A percentile compares a stretch with the other conserved stretches of the same genome.
Evolutionary conservation across 108 stramenopile genomes (phyloP).

Genomic region (Fistulifera solaris): DNA sequence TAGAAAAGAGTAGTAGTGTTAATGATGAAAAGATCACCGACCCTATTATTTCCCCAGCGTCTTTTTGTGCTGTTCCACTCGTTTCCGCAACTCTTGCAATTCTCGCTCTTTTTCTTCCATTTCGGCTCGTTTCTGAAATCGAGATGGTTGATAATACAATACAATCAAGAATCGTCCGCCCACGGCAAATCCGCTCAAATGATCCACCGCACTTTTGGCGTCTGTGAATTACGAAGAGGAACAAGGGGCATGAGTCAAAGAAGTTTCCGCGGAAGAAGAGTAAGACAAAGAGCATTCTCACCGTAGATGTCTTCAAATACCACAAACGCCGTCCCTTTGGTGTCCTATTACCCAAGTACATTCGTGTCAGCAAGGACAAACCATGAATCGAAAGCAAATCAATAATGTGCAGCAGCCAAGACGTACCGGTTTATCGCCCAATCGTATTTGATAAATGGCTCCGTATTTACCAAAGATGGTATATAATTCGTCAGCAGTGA

Average conservation of each 20-base stretch:
- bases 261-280: not conserved
- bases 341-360: slow-evolving; percentile 73
- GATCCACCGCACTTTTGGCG: slow-evolving; percentile 96
- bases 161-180: slow-evolving; percentile 94
- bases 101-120: slow-evolving; percentile 84
- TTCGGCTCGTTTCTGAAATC: slow-evolving; percentile 55
- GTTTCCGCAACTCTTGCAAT: slow-evolving; percentile 84
- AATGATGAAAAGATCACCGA: not conserved
- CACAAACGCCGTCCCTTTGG: slow-evolving; percentile 96
- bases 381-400: too few relatives aligned
- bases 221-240: slow-evolving; percentile 80
- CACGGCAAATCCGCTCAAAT: slow-evolving; percentile 95
- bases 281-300: not conserved
- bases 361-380: too few relatives aligned
- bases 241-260: not conserved
- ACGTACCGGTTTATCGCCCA: slow-evolving; percentile 47
- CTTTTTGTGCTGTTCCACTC: slow-evolving; percentile 27
- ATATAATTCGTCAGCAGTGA: slow-evolving; percentile 95
- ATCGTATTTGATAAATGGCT: slow-evolving; percentile 92
- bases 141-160: slow-evolving; percentile 92
- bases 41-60: not conserved
- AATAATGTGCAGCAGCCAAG: not conserved
- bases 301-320: slow-evolving; percentile 58
- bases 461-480: slow-evolving; percentile 99
- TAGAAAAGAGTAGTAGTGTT: too few relatives aligned